Evolutionary conservation across 129 eudicot genomes (phyloP).

Genomic region (Artemisia tridentata): DNA sequence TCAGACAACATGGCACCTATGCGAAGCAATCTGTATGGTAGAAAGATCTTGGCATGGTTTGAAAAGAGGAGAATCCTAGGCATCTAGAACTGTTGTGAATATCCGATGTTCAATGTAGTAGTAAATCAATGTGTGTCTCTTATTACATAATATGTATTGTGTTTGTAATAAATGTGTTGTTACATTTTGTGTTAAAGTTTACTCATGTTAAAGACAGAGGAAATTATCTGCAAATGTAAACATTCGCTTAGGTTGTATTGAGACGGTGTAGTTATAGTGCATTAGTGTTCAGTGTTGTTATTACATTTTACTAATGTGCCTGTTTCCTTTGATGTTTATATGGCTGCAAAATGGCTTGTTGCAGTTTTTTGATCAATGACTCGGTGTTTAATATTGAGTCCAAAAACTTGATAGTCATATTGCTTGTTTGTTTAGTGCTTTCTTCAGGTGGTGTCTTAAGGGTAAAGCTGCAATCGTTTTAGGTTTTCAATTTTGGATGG

Average conservation of each 20-base stretch:
- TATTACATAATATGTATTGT: slow-evolving; percentile 17
- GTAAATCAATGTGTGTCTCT: slow-evolving; percentile 19
- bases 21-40: slow-evolving; percentile 60
- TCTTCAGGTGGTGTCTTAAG: no score
- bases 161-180: slow-evolving; percentile 33
- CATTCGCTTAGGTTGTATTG: slow-evolving; percentile 17
- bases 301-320: slow-evolving; percentile 16
- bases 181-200: slow-evolving; percentile 23
- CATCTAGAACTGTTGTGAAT: slow-evolving; percentile 30
- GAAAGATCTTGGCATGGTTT: slow-evolving; percentile 52
- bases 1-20: slow-evolving; percentile 39
- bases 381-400: not conserved
- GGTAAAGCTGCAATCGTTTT: no score
- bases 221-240: slow-evolving; percentile 23
- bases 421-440: not conserved
- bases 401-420: not conserved
- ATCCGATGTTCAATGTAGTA: slow-evolving; percentile 19
- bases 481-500: no score
- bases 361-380: not conserved
- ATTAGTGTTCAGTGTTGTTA: not conserved
- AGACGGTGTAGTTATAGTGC: slow-evolving; percentile 18
- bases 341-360: not conserved
- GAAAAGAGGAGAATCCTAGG: slow-evolving; percentile 45
- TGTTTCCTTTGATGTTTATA: not conserved
- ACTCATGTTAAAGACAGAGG: slow-evolving; percentile 14